phyloP scores from a whole-genome alignment of 2,329 filamentous ascomycete species.

The Penicillium sp. region DNA sequence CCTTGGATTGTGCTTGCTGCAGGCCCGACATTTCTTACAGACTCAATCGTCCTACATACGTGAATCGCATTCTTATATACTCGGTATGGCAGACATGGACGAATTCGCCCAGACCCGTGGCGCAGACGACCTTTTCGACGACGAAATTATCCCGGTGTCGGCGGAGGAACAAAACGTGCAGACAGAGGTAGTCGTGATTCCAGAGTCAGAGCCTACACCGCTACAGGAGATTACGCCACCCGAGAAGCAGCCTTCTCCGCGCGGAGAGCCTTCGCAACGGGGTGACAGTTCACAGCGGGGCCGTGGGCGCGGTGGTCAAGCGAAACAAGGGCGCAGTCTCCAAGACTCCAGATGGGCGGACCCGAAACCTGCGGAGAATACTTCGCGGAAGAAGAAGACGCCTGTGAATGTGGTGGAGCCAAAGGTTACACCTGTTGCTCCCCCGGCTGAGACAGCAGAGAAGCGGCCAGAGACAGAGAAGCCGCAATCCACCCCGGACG shows the following conservation, averaged over 20 bases:
- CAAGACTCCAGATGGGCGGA: conserved; percentile 11
- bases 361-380: conserved; percentile 16
- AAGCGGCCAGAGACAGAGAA: conserved; percentile 8
- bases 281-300: conserved; percentile 28
- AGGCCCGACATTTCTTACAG: background rate
- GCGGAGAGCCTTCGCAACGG: conserved; percentile 27
- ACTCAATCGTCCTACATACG: background rate
- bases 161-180: conserved; percentile 32
- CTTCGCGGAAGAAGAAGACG: conserved; percentile 12
- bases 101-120: conserved; percentile 52
- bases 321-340: conserved; percentile 17
- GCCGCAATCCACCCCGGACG: conserved; percentile 6
- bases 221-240: conserved; percentile 13
- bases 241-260: conserved; percentile 20
- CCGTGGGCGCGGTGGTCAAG: conserved; percentile 30
- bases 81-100: conserved; percentile 36
- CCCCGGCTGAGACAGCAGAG: conserved; percentile 6
- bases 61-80: background rate
- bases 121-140: conserved; percentile 52
- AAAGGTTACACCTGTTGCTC: conserved; percentile 5
- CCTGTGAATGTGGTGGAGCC: conserved; percentile 19
- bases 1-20: background rate
- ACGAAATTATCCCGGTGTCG: conserved; percentile 50
- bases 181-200: conserved; percentile 17
- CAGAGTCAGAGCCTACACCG: conserved; percentile 8